Evolutionary conservation across 2,329 filamentous ascomycete genomes (phyloP).

Genomic region (Aspergillus uvarum): DNA sequence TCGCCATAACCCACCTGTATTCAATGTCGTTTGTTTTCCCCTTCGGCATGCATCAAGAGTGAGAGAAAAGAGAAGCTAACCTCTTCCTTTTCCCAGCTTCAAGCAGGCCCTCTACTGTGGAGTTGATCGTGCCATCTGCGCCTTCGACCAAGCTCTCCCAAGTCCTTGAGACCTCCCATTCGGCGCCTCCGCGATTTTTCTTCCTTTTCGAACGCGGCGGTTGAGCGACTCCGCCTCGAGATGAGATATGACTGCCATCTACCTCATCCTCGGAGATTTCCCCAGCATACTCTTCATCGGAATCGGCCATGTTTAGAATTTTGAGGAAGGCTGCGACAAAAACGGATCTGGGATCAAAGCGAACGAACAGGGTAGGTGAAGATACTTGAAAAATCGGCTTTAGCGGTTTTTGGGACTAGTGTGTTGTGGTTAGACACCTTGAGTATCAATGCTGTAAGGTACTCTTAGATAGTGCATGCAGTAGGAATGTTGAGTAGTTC

Average conservation of each 20-base stretch:
- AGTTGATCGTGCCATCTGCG: constrained; percentile 73
- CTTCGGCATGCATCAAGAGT: neutral
- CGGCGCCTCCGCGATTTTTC: constrained; percentile 41
- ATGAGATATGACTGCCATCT: constrained; percentile 29
- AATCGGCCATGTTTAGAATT: constrained; percentile 43
- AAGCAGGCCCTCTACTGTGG: constrained; percentile 68
- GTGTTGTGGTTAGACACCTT: neutral
- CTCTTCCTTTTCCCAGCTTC: constrained; percentile 80
- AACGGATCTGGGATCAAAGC: neutral
- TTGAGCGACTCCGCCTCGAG: constrained; percentile 28
- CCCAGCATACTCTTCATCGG: constrained; percentile 55
- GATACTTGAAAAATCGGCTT: neutral
- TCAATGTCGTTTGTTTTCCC: neutral
- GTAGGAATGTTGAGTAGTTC: too few relatives aligned
- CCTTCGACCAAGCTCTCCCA: constrained; percentile 74
- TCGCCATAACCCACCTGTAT: neutral
- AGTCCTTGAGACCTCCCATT: constrained; percentile 51
- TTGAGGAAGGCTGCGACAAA: neutral
- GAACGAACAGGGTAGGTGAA: neutral
- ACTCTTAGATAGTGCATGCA: too few relatives aligned
- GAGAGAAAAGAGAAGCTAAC: constrained; percentile 38
- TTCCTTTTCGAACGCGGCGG: constrained; percentile 35
- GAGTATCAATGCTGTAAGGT: too few relatives aligned
- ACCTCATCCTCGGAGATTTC: constrained; percentile 50
- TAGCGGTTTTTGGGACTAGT: neutral